Evolutionary conservation across 148 eudicot species (phyloP), one percentile per base, ranked within the genome.

Genomic region (Cornus florida): DNA sequence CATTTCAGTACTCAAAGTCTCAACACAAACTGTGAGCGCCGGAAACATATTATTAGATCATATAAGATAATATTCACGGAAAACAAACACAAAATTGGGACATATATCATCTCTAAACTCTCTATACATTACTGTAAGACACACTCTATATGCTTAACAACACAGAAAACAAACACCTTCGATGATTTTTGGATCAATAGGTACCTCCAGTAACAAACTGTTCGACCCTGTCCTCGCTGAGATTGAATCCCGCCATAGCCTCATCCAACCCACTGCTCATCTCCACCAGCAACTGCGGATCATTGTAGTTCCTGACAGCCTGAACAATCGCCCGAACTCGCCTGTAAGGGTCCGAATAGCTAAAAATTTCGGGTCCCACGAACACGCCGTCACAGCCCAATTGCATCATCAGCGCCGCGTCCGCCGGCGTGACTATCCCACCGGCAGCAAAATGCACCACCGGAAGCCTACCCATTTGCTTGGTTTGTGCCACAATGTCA

Each of bases 301-400:
- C 97, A 72, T 88, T 92, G 32, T 90, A 93, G 78, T 90, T 92
- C 80, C 91, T 91, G 71, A 93, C 97, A 24, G 98, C 98, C 82
- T 92, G 90, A 62, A 95, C 98, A 72, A 93, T 89, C 0, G 91
- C 94, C 57, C 96, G 77, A 5, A 89, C 92, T 33, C 92, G 80
- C 43, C 86, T 86, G 38, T 81, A 86, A 7, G 98, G 97, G 33
- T 91, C 90, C 10, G 76, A 31, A 79, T 91, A 87, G 23, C 84
- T 80, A 66, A 92, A 93, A 67, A 95, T 84, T 53, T 92, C 94
- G 0, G 84, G 71, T 3, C 94, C 97, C 4, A 95, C 79, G 28
- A 92, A 93, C 83, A 95, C 98, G 50, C 98, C 98, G 72, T 95
- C 97, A 77, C 98, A 93, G 1, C 98, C 97, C 76, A 95, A 77